phyloP scores from a whole-genome alignment of 2,329 filamentous ascomycete genomes.

The Trichoderma brevicompactum region DNA sequence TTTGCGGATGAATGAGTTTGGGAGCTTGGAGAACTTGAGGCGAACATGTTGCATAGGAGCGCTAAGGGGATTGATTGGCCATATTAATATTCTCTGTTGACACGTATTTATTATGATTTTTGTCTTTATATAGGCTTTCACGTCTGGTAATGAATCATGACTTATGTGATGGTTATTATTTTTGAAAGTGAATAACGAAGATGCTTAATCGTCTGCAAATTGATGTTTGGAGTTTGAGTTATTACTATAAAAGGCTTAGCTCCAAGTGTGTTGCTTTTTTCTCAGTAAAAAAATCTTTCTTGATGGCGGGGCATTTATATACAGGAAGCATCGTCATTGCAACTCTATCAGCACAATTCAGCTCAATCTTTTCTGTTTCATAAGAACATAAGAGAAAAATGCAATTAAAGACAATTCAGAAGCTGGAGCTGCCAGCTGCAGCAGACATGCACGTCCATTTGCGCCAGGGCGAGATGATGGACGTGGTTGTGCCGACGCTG shows the following conservation, averaged over 20 bases:
- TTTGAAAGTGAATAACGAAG: too few species aligned
- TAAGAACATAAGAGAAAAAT: conserved; percentile 34
- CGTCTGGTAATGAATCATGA: too few species aligned
- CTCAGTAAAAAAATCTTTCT: conserved; percentile 5
- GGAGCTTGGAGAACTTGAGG: too few species aligned
- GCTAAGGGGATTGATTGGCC: too few species aligned
- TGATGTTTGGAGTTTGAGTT: neutral
- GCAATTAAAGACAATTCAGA: conserved; percentile 43
- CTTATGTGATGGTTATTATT: too few species aligned
- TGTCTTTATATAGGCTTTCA: too few species aligned
- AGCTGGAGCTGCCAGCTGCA: conserved; percentile 62
- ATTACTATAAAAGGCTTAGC: conserved; percentile 11
- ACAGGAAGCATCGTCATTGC: conserved; percentile 1
- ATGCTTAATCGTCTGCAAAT: neutral
- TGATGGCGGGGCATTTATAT: conserved; percentile 8
- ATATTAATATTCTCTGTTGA: too few species aligned
- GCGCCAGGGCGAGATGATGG: conserved; percentile 68
- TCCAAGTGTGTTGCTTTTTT: neutral
- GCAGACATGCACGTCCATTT: conserved; percentile 75
- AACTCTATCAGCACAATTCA: neutral
- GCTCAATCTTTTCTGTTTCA: neutral
- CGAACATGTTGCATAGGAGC: too few species aligned
- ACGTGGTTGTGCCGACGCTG: conserved; percentile 56
- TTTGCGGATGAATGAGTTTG: too few species aligned
- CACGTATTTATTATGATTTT: too few species aligned